These are phyloP conservation scores for Physocladia obscura DNA, from an alignment of 192 early-diverging fungal species.

Conservation along the genomic window DNA sequence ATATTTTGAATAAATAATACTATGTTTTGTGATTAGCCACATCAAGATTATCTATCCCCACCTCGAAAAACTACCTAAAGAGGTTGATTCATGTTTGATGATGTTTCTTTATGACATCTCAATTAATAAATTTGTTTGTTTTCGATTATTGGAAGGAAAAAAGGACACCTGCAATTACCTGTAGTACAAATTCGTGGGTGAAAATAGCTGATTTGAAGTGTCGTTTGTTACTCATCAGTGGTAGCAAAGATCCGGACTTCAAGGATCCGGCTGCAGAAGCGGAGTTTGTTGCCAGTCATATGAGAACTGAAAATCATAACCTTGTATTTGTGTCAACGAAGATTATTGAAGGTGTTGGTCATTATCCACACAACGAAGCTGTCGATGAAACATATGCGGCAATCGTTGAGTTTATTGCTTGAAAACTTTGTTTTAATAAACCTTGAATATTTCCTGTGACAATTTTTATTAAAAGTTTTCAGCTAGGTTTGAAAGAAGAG, in stretches of 20 bases:
- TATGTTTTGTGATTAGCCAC: too few relatives aligned
- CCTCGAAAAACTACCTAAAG: too few relatives aligned
- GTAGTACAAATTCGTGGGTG: conserved; percentile 7
- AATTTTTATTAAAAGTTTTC: too few relatives aligned
- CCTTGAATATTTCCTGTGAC: too few relatives aligned
- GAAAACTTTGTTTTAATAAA: background rate
- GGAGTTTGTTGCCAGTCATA: conserved; percentile 11
- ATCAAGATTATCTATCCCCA: too few relatives aligned
- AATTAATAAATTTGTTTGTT: too few relatives aligned
- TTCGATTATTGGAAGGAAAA: too few relatives aligned
- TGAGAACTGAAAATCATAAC: background rate
- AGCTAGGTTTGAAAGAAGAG: too few relatives aligned
- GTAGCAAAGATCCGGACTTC: conserved; percentile 38
- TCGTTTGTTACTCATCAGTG: conserved; percentile 27
- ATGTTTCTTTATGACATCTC: too few relatives aligned
- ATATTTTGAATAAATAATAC: too few relatives aligned
- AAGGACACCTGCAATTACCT: conserved; percentile 18
- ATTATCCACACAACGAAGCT: conserved; percentile 25
- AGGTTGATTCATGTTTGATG: too few relatives aligned
- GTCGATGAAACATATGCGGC: conserved; percentile 1
- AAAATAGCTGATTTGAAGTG: background rate
- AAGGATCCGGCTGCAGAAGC: conserved; percentile 21
- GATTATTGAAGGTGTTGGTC: conserved; percentile 20
- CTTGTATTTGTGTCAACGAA: background rate
- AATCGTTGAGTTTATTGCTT: background rate